Conservation (phyloP, 2,329 filamentous ascomycete species). For the Colletotrichum sublineola region DNA sequence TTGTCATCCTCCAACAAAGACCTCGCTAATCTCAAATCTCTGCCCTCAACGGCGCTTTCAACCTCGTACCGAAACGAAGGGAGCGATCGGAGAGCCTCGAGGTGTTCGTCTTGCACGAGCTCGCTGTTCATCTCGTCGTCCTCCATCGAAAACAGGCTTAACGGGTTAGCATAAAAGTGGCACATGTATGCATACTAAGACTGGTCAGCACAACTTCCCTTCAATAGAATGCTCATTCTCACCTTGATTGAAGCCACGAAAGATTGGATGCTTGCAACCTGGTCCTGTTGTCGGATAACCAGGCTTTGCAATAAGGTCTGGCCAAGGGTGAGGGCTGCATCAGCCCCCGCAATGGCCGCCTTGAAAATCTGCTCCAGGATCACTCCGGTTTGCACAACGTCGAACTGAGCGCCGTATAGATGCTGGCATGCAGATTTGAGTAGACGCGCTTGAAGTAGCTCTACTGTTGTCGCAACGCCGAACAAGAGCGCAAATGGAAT, state of each 20-base stretch:
- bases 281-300: slow-evolving; percentile 80
- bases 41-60: slow-evolving; percentile 61
- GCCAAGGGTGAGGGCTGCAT: slow-evolving; percentile 73
- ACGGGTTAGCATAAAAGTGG: slow-evolving; percentile 83
- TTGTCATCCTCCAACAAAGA: slow-evolving; percentile 72
- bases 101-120: slow-evolving; percentile 70
- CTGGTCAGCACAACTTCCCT: slow-evolving; percentile 37
- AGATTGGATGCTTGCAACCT: slow-evolving; percentile 80
- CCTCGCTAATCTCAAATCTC: slow-evolving; percentile 59
- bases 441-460: slow-evolving; percentile 81
- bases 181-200: slow-evolving; percentile 85
- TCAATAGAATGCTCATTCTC: slow-evolving; percentile 39
- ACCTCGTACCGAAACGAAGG: slow-evolving; percentile 75
- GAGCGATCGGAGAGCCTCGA: slow-evolving; percentile 76
- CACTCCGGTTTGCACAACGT: slow-evolving; percentile 79
- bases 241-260: slow-evolving; percentile 80
- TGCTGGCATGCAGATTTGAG: slow-evolving; percentile 76
- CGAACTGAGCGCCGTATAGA: slow-evolving; percentile 79
- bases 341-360: slow-evolving; percentile 69
- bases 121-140: slow-evolving; percentile 44
- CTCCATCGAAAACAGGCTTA: slow-evolving; percentile 70
- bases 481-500: slow-evolving; percentile 84
- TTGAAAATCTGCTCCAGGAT: slow-evolving; percentile 81
- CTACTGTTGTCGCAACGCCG: slow-evolving; percentile 84
- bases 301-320: slow-evolving; percentile 72